These are phyloP conservation scores for Geranium brycei DNA, from an alignment of 345 rosid species.

Conservation along the genomic window DNA sequence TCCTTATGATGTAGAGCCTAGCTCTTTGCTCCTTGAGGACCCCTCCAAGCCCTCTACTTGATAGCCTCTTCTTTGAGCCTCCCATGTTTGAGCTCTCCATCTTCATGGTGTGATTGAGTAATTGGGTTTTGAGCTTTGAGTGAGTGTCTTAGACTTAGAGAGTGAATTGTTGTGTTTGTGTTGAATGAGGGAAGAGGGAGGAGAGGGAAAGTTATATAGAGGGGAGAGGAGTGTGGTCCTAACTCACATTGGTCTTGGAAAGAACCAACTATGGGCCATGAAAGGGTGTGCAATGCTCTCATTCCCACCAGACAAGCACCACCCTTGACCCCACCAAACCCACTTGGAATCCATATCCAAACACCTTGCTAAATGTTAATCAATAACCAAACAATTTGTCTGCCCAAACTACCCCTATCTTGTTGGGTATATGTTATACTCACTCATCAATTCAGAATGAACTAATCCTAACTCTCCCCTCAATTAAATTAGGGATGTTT, in stretches of 20 bases:
- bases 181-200: neutral
- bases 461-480: too few species aligned
- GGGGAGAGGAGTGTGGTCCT: neutral
- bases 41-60: slow-evolving; percentile 17
- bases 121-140: neutral
- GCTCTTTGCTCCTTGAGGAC: slow-evolving; percentile 20
- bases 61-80: slow-evolving; percentile 15
- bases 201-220: neutral
- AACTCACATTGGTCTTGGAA: neutral
- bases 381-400: neutral
- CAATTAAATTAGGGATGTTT: too few species aligned
- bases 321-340: neutral
- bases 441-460: too few species aligned
- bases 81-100: neutral
- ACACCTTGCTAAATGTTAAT: neutral
- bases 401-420: too few species aligned
- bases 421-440: too few species aligned
- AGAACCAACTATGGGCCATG: neutral
- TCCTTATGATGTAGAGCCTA: slow-evolving; percentile 20
- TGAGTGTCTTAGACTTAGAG: neutral
- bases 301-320: neutral
- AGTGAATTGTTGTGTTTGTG: neutral
- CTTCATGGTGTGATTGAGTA: neutral
- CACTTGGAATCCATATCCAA: neutral
- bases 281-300: neutral